Conservation (phyloP, 2,329 filamentous ascomycete genomes). For the Penicillium rolfsii region DNA sequence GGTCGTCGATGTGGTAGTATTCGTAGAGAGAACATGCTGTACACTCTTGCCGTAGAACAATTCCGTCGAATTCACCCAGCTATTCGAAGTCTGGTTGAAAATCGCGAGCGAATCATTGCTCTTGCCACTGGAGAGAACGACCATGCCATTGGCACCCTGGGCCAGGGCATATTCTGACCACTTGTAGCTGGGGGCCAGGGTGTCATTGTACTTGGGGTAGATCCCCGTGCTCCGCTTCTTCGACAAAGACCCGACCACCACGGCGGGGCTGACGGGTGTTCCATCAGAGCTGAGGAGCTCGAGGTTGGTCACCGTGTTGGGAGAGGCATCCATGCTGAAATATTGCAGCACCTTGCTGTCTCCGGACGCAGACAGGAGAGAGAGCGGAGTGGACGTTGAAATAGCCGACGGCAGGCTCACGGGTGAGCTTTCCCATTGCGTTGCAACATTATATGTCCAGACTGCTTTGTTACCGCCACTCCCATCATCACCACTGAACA, state of each 20-base stretch:
- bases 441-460: constrained; percentile 67
- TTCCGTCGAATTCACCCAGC: constrained; percentile 73
- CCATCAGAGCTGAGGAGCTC: constrained; percentile 68
- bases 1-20: constrained; percentile 28
- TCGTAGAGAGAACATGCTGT: constrained; percentile 22
- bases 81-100: constrained; percentile 75
- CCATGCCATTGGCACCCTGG: constrained; percentile 63
- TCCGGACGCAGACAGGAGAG: constrained; percentile 72
- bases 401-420: constrained; percentile 65
- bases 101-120: constrained; percentile 69
- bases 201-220: constrained; percentile 80
- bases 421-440: constrained; percentile 69
- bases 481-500: constrained; percentile 71
- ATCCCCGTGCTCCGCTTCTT: constrained; percentile 52
- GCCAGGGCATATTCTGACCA: constrained; percentile 75
- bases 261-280: constrained; percentile 50
- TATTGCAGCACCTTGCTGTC: constrained; percentile 76
- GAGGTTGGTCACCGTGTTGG: constrained; percentile 73
- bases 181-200: constrained; percentile 66
- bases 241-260: constrained; percentile 50
- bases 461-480: constrained; percentile 60
- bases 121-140: constrained; percentile 79
- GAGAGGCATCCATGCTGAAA: constrained; percentile 74
- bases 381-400: constrained; percentile 62
- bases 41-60: constrained; percentile 56